Base-by-base conservation (phyloP, 208 protist species). In the Acanthamoeba lenticulata region DNA sequence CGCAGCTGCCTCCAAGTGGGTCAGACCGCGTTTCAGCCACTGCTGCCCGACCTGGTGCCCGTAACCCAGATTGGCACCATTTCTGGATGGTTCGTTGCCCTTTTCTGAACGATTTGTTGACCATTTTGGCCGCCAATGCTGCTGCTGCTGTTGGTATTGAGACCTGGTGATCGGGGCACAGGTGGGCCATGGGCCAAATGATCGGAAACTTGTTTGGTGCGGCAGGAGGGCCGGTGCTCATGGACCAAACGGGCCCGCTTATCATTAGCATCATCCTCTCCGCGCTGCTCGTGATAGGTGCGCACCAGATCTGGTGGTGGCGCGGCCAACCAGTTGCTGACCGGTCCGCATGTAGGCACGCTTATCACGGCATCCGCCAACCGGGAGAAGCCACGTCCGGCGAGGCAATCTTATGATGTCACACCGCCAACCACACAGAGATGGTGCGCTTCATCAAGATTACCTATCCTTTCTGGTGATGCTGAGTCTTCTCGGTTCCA, bases 171-270 rank as follows among this genome's bases (percentile, higher is more conserved):
- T 24, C 6, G 52, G 6, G 52, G 52, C 19, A 11, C 52, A 72
- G 62, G 62, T 72, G 62, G 62, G 62, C 62, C 62, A 72, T 72
- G 62, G 62, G 32, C 32, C 62, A 72, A 29, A 72, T 72, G 62
- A 13, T 72, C 9, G 62, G 62, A 13, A 72, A 72, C 19, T 13
- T 72, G 62, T 40, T 72, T 11, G 62, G 62, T 11, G n/a, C n/a
- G 27, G 62, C 62, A 24, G 62, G 62, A 21, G 27, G 9, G 0
- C 38, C 62, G 5, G 6, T 72, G 9, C 0, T 38, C 6, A 40
- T 72, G 62, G 62, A 72, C 6, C 24, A 32, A 1, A 32, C 34
- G 9, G 62, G 62, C 9, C 62, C 62, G 32, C 0, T 72, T 2
- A 3, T 38, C 1, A 36, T 72, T 29, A 36, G n/a, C 62, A 40